phyloP scores from a whole-genome alignment of 768 basidiomycete genomes.

The Boletus huronensis region DNA sequence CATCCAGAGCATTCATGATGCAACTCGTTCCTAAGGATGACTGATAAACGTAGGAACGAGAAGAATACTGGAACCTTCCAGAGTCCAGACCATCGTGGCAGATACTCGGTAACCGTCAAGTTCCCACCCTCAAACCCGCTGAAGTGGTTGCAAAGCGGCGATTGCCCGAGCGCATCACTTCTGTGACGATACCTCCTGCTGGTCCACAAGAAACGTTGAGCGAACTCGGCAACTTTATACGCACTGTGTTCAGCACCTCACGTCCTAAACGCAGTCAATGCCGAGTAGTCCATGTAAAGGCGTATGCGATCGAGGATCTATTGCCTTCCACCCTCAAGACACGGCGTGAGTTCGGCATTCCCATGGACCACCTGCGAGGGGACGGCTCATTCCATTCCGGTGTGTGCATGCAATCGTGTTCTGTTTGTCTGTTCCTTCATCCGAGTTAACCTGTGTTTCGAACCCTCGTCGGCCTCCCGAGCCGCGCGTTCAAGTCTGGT shows the following conservation, averaged over 20 bases:
- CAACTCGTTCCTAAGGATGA: not conserved
- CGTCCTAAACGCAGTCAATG: not conserved
- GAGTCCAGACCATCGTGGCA: not conserved
- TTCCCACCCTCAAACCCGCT: not conserved
- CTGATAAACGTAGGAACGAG: not conserved
- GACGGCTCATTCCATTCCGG: not conserved
- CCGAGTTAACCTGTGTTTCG: not conserved
- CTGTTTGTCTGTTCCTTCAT: constrained; percentile 20
- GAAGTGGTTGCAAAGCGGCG: no score
- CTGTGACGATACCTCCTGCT: no score
- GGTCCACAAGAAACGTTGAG: no score
- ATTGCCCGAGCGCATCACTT: no score
- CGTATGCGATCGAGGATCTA: no score
- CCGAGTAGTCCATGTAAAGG: not conserved
- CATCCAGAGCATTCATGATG: not conserved
- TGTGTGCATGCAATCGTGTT: constrained; percentile 13
- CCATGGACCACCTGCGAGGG: not conserved
- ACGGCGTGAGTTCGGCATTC: not conserved
- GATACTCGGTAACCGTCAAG: not conserved
- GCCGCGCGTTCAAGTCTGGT: no score
- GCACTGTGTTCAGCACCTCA: no score
- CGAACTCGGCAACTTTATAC: no score
- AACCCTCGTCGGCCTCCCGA: no score
- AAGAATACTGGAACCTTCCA: not conserved
- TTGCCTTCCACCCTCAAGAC: not conserved